phyloP scores from a whole-genome alignment of 2,329 filamentous ascomycete genomes.

The Alternaria sp. region DNA sequence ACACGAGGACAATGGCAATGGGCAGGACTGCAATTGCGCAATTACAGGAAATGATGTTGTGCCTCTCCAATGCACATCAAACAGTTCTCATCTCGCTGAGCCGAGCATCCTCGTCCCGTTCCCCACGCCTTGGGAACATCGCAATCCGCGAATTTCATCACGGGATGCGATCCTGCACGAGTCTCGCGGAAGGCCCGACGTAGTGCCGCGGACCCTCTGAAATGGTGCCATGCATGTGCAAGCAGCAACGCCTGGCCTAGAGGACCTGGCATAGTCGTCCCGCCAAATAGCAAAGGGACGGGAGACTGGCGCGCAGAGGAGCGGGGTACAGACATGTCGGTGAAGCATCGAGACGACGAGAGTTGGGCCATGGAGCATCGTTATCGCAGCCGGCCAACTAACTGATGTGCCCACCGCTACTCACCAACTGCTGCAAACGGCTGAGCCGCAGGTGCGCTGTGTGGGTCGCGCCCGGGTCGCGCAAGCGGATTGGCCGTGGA shows the following conservation, averaged over 20 bases:
- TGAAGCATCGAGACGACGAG: conserved; percentile 27
- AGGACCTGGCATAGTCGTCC: conserved; percentile 15
- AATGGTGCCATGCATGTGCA: conserved; percentile 14
- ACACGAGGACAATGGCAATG: not conserved
- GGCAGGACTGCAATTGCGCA: not conserved
- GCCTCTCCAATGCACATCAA: conserved; percentile 28
- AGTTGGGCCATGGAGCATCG: conserved; percentile 18
- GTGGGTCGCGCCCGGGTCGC: conserved; percentile 22
- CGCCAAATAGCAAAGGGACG: conserved; percentile 4
- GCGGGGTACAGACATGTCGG: conserved; percentile 40
- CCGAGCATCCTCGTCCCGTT: conserved; percentile 18
- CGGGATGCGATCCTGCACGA: conserved; percentile 20
- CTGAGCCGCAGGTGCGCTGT: conserved; percentile 39
- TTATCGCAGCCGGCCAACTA: conserved; percentile 36
- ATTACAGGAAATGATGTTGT: conserved; percentile 25
- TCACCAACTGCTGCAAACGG: conserved; percentile 39
- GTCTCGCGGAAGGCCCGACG: conserved; percentile 19
- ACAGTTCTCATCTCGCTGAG: conserved; percentile 33
- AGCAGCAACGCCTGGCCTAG: conserved; percentile 12
- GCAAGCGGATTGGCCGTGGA: conserved; percentile 23
- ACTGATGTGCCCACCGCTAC: conserved; percentile 32
- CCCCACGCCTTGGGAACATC: conserved; percentile 33
- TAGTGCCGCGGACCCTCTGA: conserved; percentile 18
- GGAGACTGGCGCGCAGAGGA: conserved; percentile 12
- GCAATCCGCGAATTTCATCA: conserved; percentile 11